phyloP scores from a whole-genome alignment of 2,329 filamentous ascomycete species.

The Stachybotrys elegans region DNA sequence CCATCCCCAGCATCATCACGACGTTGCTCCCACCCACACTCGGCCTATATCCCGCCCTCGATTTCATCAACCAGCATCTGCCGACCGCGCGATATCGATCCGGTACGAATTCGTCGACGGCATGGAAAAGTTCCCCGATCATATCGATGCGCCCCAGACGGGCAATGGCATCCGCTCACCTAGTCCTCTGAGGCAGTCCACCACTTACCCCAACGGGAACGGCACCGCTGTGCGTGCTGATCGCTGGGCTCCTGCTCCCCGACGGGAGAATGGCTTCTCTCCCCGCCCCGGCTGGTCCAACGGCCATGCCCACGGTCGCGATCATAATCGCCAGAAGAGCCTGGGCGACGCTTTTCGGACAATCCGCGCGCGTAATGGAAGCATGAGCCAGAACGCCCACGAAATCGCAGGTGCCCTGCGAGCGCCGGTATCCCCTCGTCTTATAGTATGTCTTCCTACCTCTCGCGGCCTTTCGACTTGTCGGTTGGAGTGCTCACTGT shows the following conservation, averaged over 20 bases:
- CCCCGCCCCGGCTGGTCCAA: constrained; percentile 17
- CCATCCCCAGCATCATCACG: too few relatives aligned
- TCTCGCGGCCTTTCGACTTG: not conserved
- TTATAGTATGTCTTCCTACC: constrained; percentile 61
- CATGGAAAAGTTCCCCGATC: constrained; percentile 56
- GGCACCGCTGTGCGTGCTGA: constrained; percentile 20
- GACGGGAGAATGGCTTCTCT: constrained; percentile 14
- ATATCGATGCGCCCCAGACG: constrained; percentile 36
- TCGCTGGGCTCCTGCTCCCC: constrained; percentile 21
- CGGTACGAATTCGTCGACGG: too few relatives aligned
- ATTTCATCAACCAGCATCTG: too few relatives aligned
- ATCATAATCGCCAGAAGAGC: constrained; percentile 76
- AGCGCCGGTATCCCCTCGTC: constrained; percentile 80
- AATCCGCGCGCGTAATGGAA: constrained; percentile 74
- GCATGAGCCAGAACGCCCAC: constrained; percentile 87
- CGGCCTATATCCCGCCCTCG: too few relatives aligned
- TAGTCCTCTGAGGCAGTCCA: constrained; percentile 16
- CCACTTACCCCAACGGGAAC: constrained; percentile 21
- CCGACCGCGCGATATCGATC: too few relatives aligned
- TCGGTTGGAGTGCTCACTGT: constrained; percentile 14
- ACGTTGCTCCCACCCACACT: too few relatives aligned
- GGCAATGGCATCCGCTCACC: constrained; percentile 20
- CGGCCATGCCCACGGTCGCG: constrained; percentile 33
- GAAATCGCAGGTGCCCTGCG: constrained; percentile 88
- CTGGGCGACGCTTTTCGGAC: constrained; percentile 81